phyloP scores from a whole-genome alignment of 352 stramenopile genomes.

The Phytophthora uliginosa region DNA sequence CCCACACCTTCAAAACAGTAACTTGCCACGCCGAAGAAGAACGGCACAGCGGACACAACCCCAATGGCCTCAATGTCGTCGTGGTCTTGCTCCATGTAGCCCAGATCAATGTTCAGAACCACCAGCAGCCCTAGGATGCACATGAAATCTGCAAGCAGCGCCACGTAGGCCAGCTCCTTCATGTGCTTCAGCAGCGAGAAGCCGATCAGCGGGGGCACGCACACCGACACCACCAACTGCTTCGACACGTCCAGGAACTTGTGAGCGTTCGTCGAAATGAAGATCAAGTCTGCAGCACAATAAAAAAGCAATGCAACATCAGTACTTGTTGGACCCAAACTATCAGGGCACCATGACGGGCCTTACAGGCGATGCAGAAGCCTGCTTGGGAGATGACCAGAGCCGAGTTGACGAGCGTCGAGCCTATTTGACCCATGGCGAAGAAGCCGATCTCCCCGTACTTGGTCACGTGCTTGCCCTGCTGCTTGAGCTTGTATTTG shows the following conservation, averaged over 20 bases:
- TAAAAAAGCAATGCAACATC: neutral
- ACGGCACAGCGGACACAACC: constrained; percentile 74
- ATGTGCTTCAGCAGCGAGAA: constrained; percentile 92
- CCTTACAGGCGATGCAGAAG: constrained; percentile 91
- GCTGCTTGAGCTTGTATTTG: constrained; percentile 80
- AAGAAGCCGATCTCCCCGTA: constrained; percentile 92
- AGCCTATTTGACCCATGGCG: constrained; percentile 75
- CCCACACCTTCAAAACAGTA: constrained; percentile 94
- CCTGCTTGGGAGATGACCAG: constrained; percentile 90
- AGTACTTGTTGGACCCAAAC: neutral
- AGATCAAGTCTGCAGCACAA: constrained; percentile 83
- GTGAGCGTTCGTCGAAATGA: constrained; percentile 91
- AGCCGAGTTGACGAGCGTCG: constrained; percentile 84
- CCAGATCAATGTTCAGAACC: constrained; percentile 88
- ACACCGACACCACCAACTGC: constrained; percentile 62
- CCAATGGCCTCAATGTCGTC: constrained; percentile 68
- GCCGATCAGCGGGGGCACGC: constrained; percentile 69
- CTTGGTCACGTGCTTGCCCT: constrained; percentile 56
- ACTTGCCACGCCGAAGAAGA: constrained; percentile 91
- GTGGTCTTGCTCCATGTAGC: constrained; percentile 67
- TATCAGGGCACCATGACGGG: neutral
- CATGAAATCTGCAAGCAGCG: constrained; percentile 90
- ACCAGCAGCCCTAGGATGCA: constrained; percentile 88
- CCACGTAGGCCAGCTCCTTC: constrained; percentile 89
- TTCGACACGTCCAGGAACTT: constrained; percentile 76